Evolutionary conservation across 441 rosid species (phyloP).

Genomic region (Eutrema salsugineum): DNA sequence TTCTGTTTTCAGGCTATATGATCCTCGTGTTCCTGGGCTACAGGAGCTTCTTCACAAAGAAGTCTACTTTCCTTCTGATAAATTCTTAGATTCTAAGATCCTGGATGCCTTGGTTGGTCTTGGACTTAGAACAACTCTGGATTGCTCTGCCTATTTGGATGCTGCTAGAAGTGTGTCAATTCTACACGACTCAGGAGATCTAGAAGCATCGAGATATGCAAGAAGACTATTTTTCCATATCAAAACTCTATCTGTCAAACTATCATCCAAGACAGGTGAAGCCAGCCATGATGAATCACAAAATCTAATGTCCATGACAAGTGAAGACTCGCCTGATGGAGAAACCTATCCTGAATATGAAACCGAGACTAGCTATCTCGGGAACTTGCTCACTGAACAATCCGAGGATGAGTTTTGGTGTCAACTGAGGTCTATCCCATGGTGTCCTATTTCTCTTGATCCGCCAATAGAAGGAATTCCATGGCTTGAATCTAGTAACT

Average conservation of each 20-base stretch:
- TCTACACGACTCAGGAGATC: slow-evolving; percentile 59
- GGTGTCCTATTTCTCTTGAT: slow-evolving; percentile 82
- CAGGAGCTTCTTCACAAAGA: slow-evolving; percentile 66
- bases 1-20: slow-evolving; percentile 82
- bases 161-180: slow-evolving; percentile 82
- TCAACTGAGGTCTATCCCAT: slow-evolving; percentile 71
- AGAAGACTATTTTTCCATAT: slow-evolving; percentile 57
- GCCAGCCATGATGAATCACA: slow-evolving; percentile 37
- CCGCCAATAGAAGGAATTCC: slow-evolving; percentile 85
- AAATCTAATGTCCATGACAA: slow-evolving; percentile 27
- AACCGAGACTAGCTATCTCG: slow-evolving; percentile 42
- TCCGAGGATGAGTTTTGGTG: slow-evolving; percentile 87
- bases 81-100: slow-evolving; percentile 72
- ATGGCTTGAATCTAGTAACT: slow-evolving; percentile 68
- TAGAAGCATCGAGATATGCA: slow-evolving; percentile 58
- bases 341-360: slow-evolving; percentile 38
- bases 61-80: slow-evolving; percentile 80
- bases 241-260: slow-evolving; percentile 61
- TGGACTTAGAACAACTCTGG: slow-evolving; percentile 76
- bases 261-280: slow-evolving; percentile 43
- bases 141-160: slow-evolving; percentile 74
- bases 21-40: slow-evolving; percentile 86
- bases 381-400: slow-evolving; percentile 52
- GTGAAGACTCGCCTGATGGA: slow-evolving; percentile 34
- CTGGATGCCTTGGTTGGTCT: slow-evolving; percentile 73